Percentiles rank a stretch among this genome's conserved stretches.
phyloP scores from a whole-genome alignment of 306 rosid genomes.

The Albizia julibrissin region DNA sequence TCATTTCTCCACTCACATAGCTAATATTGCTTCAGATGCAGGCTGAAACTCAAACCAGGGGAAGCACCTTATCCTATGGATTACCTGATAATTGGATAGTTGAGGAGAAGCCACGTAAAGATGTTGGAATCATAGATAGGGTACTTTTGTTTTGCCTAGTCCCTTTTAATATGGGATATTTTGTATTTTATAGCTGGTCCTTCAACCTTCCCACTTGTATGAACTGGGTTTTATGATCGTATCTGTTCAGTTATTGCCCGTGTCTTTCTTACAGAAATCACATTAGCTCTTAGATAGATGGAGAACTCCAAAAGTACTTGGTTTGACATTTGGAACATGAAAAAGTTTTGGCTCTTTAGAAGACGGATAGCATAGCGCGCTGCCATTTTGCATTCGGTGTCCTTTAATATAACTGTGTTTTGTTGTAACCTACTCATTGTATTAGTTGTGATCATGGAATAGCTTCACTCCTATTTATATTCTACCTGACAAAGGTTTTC shows the following conservation, averaged over 20 bases:
- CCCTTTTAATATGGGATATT: conserved; percentile 7
- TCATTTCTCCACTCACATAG: conserved; percentile 10
- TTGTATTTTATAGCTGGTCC: background rate
- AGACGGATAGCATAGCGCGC: background rate
- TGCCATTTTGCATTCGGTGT: background rate
- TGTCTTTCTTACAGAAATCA: conserved; percentile 2
- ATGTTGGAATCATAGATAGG: conserved; percentile 30
- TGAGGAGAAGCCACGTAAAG: conserved; percentile 36
- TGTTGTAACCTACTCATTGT: conserved; percentile 4
- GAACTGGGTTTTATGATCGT: background rate
- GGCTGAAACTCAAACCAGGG: background rate
- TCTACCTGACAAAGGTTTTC: background rate
- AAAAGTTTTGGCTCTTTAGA: background rate
- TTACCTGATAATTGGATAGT: conserved; percentile 50
- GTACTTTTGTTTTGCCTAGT: conserved; percentile 30
- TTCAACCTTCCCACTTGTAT: background rate
- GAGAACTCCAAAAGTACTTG: background rate
- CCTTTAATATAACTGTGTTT: conserved; percentile 17
- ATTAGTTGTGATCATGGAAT: conserved; percentile 5
- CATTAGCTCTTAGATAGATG: background rate
- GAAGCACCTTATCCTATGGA: conserved; percentile 20
- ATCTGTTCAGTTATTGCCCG: background rate
- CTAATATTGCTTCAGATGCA: conserved; percentile 37
- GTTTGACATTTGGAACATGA: conserved; percentile 17
- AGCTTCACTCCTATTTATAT: background rate